phyloP scores from a whole-genome alignment of 1,139 yeast species.

The Pichia sp. region DNA sequence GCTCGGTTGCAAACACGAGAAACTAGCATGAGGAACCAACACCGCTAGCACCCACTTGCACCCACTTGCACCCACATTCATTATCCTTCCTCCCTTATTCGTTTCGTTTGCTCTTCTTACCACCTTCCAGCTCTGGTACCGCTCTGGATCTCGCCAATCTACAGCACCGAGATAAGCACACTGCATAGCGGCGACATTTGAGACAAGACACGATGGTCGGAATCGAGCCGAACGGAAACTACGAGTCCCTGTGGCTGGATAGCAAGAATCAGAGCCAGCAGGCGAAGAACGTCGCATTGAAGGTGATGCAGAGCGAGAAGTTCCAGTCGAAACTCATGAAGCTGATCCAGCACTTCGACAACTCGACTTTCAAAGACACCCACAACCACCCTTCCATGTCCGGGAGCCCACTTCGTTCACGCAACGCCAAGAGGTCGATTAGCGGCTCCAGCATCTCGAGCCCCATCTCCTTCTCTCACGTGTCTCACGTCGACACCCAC shows the following conservation, averaged over 20 bases:
- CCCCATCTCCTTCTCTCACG: conserved; percentile 32
- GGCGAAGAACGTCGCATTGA: background rate
- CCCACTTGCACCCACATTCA: no score
- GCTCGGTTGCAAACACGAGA: no score
- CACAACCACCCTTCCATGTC: background rate
- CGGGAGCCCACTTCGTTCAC: background rate
- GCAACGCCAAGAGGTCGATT: background rate
- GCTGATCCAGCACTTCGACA: conserved; percentile 11
- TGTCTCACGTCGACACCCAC: conserved; percentile 31
- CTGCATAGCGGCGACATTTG: no score
- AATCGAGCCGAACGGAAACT: background rate
- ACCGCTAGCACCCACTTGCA: no score
- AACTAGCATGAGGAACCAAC: no score
- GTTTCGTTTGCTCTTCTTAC: no score
- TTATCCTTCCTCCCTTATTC: no score
- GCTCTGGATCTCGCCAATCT: no score
- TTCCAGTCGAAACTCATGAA: conserved; percentile 7
- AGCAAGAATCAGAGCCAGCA: background rate
- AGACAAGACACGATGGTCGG: background rate
- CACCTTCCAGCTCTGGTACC: no score
- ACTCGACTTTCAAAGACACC: background rate
- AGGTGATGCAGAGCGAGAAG: conserved; percentile 4
- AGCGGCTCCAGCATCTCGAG: conserved; percentile 17
- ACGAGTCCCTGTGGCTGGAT: conserved; percentile 17
- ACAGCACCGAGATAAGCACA: no score